Percentiles rank a stretch among this genome's conserved stretches.
phyloP scores from a whole-genome alignment of 2,329 filamentous ascomycete species.

The Ophiostoma sp. region DNA sequence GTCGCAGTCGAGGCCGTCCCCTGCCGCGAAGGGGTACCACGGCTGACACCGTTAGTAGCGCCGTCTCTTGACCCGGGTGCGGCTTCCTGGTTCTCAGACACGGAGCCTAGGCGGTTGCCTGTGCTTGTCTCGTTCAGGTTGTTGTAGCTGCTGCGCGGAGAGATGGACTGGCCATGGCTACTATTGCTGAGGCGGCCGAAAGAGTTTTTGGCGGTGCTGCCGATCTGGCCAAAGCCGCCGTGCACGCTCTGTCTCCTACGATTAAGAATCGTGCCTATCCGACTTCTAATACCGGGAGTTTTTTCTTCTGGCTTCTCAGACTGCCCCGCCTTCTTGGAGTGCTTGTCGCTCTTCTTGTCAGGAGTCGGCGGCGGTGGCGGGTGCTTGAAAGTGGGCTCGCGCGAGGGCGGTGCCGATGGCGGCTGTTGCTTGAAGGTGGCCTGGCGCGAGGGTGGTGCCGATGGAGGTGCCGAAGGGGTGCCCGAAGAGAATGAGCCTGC shows the following conservation, averaged over 20 bases:
- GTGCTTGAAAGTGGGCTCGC: neutral
- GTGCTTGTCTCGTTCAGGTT: conserved; percentile 54
- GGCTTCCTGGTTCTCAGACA: conserved; percentile 56
- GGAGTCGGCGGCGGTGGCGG: neutral
- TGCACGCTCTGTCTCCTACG: conserved; percentile 67
- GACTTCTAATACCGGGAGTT: conserved; percentile 48
- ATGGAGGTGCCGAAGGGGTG: neutral
- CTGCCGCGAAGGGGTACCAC: conserved; percentile 28
- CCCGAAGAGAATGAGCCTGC: neutral
- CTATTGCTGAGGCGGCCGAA: conserved; percentile 64
- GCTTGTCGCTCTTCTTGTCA: neutral
- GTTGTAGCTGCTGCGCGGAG: conserved; percentile 59
- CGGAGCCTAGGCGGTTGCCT: conserved; percentile 52
- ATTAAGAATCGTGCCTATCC: conserved; percentile 69
- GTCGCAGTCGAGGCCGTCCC: neutral
- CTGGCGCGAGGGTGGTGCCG: neutral
- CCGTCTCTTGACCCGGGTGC: conserved; percentile 42
- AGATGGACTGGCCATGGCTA: conserved; percentile 60
- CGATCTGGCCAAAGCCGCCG: conserved; percentile 59
- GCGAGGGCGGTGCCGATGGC: neutral
- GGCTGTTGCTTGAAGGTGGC: neutral
- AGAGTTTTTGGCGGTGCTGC: conserved; percentile 52
- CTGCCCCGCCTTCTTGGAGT: neutral
- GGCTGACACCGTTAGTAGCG: conserved; percentile 46
- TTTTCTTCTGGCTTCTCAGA: conserved; percentile 36